Evolutionary conservation across 2,329 filamentous ascomycete species (phyloP), one percentile per base, ranked within the genome.

Genomic region (Cladophialophora immunda): DNA sequence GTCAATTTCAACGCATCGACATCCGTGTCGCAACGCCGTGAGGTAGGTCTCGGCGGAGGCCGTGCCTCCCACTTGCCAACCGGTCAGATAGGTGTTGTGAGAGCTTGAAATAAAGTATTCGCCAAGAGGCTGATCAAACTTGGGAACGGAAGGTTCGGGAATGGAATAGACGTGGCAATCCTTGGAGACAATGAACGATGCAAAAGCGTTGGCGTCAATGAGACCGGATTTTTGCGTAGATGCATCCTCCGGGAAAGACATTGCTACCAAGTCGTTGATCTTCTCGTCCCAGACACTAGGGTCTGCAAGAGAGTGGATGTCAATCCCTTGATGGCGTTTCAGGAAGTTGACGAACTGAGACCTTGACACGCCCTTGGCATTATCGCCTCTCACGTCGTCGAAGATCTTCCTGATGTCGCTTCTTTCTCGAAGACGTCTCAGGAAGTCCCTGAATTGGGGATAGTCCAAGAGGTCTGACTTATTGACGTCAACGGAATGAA

Each of bases 41-140:
- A 98, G 96, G 80, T 99, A 99, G 52, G 93, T 93, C 78, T 99
- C 95, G 1, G 96, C 92, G 75, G 94, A 98, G 1, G 95, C 97
- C 53, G 92, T 87, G 30, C 94, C 94, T 11, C 89, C 91, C 1
- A 98, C 90, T 78, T 99, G 95, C 62, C 94, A 90, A 15, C 95
- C 95, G 4, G 96, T 84, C 0, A 99, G 89, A 75, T 99, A 99
- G 0, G 95, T 99, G 79, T 99, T 99, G 84, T 99, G 95, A 1
- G 95, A 98, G 81, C 94, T 97, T 1, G 94, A 98, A 72, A 99
- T 95, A 82, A 93, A 97, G 79, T 99, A 99, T 76, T 98, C 94
- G 76, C 97, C 97, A 77, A 98, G 83, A 0, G 95, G 95, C 27
- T 92, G 88, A 75, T 97, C 89, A 62, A 97, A 87, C 5, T 82